A percentile compares a stretch with the other conserved stretches of the same genome.
These are phyloP conservation scores for Xanthoconium stramineum DNA, from an alignment of 768 basidiomycete genomes.

Conservation along the genomic window DNA sequence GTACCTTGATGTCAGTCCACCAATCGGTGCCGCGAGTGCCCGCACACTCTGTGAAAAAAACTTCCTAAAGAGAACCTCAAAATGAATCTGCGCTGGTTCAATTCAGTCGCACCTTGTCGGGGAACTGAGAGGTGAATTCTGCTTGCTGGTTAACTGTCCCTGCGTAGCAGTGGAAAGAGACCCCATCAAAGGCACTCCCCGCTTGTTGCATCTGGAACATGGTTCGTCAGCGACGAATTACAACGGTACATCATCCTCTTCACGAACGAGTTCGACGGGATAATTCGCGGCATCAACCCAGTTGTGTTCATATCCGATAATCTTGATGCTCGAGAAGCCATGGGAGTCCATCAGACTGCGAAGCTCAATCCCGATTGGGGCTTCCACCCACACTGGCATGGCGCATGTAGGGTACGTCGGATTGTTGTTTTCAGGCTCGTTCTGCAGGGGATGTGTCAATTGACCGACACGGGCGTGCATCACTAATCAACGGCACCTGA, in stretches of 20 bases:
- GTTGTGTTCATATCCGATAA: constrained; percentile 73
- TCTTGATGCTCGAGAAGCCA: constrained; percentile 54
- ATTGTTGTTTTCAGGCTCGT: constrained; percentile 53
- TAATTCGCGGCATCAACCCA: constrained; percentile 67
- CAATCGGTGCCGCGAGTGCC: constrained; percentile 67
- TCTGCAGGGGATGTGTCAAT: constrained; percentile 33
- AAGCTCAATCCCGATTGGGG: constrained; percentile 52
- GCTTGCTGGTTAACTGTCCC: constrained; percentile 54
- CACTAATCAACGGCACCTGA: constrained; percentile 5
- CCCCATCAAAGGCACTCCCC: constrained; percentile 55
- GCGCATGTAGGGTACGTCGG: constrained; percentile 66
- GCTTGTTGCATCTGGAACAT: constrained; percentile 51
- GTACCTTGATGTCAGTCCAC: constrained; percentile 78
- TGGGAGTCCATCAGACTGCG: constrained; percentile 60
- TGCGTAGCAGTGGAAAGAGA: constrained; percentile 70
- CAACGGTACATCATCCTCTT: not conserved
- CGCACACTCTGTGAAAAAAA: constrained; percentile 59
- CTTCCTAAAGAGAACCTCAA: constrained; percentile 24
- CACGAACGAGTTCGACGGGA: constrained; percentile 51
- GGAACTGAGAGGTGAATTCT: constrained; percentile 52
- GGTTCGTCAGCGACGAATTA: not conserved
- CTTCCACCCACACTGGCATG: constrained; percentile 55
- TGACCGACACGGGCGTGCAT: not conserved
- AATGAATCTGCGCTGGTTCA: not conserved
- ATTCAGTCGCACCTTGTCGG: constrained; percentile 40